Conservation (phyloP, 169 alveolate genomes). For the Ichthyophthirius multifiliis region DNA sequence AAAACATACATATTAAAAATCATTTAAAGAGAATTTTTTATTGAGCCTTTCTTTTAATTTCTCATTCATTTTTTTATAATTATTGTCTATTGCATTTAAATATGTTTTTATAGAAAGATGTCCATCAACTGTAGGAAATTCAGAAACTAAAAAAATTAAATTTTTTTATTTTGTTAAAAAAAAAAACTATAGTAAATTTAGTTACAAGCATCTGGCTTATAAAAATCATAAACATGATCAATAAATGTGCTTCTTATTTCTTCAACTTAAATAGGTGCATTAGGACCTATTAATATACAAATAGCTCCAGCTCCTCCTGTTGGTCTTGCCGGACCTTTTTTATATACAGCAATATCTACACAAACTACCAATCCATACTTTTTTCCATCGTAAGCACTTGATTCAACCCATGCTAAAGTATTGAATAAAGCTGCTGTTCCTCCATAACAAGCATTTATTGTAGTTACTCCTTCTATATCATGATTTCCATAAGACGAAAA, state of each 20-base stretch:
- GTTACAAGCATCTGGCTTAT: constrained; percentile 72
- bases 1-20: constrained; percentile 69
- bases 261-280: constrained; percentile 60
- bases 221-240: constrained; percentile 81
- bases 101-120: constrained; percentile 64
- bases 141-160: constrained; percentile 30
- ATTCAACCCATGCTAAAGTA: constrained; percentile 77
- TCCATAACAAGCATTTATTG: constrained; percentile 89
- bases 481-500: constrained; percentile 56
- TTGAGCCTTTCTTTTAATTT: constrained; percentile 39
- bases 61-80: constrained; percentile 44
- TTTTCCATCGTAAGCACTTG: constrained; percentile 84
- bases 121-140: constrained; percentile 88
- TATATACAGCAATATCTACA: constrained; percentile 85
- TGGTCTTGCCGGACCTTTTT: constrained; percentile 83
- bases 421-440: constrained; percentile 86
- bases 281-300: constrained; percentile 76
- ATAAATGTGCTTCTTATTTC: constrained; percentile 70
- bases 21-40: constrained; percentile 18
- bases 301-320: constrained; percentile 89
- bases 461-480: constrained; percentile 85
- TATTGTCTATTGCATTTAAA: constrained; percentile 66
- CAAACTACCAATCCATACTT: constrained; percentile 66
- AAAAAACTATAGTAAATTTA: background rate
- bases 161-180: background rate